Evolutionary conservation across 495 filamentous ascomycete species (phyloP).

Genomic region (Immersiella caudata): DNA sequence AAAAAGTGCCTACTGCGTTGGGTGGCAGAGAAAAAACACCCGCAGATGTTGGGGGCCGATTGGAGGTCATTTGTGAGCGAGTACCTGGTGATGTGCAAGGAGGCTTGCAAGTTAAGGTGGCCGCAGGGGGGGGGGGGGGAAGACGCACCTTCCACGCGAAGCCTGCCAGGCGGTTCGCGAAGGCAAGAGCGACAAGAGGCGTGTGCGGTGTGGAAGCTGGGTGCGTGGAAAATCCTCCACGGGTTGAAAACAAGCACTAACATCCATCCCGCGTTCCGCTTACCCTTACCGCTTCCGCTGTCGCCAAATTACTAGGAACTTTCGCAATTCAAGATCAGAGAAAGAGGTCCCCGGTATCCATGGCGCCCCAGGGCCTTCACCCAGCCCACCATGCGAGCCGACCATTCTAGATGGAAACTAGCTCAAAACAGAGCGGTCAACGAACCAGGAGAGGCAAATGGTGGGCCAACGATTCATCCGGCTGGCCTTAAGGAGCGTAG

Average conservation of each 20-base stretch:
- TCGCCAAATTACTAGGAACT: neutral
- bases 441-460: neutral
- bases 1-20: neutral
- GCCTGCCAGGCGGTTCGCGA: neutral
- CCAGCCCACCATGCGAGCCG: neutral
- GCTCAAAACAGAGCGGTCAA: neutral
- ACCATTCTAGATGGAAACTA: neutral
- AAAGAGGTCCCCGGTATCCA: neutral
- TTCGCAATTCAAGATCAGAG: neutral
- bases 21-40: neutral
- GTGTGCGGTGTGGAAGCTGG: neutral
- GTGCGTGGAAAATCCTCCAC: too few species aligned
- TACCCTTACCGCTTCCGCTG: neutral
- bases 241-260: neutral
- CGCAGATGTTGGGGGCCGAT: neutral
- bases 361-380: neutral
- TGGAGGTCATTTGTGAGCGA: neutral
- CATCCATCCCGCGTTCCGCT: neutral
- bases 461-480: neutral
- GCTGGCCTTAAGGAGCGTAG: neutral
- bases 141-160: neutral
- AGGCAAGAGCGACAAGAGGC: conserved; percentile 1
- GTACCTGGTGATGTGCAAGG: neutral
- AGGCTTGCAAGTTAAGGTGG: neutral
- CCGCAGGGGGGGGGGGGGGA: neutral